Conservation (phyloP, 140 eudicot species). For the Ambrosia hybrid region DNA sequence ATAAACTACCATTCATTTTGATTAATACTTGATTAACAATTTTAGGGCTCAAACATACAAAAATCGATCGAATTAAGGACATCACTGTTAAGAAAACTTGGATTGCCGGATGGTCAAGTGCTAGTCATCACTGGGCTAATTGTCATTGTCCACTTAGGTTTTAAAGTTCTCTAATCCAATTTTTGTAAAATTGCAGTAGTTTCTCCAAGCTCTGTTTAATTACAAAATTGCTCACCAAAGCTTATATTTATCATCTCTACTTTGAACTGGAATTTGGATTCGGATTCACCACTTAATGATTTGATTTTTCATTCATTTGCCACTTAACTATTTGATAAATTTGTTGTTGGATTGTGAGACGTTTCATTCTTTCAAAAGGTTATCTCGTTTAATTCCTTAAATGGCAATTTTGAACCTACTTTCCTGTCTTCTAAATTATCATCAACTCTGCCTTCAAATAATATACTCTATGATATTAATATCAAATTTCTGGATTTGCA, state of each 20-base stretch:
- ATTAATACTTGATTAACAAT: too few species aligned
- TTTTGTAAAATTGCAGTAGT: background rate
- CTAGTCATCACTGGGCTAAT: background rate
- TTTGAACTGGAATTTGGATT: background rate
- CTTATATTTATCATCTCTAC: background rate
- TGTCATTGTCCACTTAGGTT: conserved; percentile 1
- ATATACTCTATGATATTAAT: background rate
- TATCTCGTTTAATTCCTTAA: background rate
- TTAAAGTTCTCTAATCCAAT: background rate
- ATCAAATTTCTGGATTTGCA: background rate
- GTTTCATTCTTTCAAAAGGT: too few species aligned
- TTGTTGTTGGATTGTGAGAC: background rate
- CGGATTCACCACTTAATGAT: background rate
- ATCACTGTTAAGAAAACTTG: too few species aligned
- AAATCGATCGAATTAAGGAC: too few species aligned
- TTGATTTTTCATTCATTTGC: background rate
- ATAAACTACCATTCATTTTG: too few species aligned
- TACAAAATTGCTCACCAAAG: background rate
- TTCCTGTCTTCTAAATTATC: background rate
- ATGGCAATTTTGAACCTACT: background rate
- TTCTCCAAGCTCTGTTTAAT: background rate
- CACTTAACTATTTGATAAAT: background rate
- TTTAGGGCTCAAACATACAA: too few species aligned
- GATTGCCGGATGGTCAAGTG: too few species aligned
- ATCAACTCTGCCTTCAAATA: background rate